A percentile compares a stretch with the other conserved stretches of the same genome.
phyloP scores from a whole-genome alignment of 129 eudicot genomes.

The Tagetes erecta region DNA sequence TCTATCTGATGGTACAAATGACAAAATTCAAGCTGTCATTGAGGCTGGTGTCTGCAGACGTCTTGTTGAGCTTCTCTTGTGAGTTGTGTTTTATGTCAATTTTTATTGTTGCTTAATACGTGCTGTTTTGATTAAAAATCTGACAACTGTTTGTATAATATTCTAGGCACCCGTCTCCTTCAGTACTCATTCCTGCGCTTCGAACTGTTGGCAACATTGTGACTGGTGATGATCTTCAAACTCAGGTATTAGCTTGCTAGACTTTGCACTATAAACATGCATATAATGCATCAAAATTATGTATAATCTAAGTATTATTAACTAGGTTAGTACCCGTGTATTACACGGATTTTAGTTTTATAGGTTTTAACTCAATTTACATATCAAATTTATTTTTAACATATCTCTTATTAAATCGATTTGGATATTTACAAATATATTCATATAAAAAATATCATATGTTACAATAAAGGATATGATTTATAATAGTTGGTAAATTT shows the following conservation, averaged over 20 bases:
- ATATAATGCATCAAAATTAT: not conserved
- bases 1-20: conserved; percentile 89
- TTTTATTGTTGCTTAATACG: not conserved
- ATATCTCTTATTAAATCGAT: no score
- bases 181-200: conserved; percentile 85
- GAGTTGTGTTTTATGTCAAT: conserved; percentile 30
- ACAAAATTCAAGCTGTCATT: conserved; percentile 90
- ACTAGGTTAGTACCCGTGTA: no score
- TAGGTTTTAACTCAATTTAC: no score
- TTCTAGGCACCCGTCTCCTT: conserved; percentile 85
- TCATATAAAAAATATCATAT: no score
- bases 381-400: no score
- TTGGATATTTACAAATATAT: no score
- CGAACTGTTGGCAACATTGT: conserved; percentile 96
- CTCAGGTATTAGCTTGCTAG: conserved; percentile 60
- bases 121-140: not conserved
- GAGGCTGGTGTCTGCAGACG: conserved; percentile 82
- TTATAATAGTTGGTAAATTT: no score
- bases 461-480: no score
- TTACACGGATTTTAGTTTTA: no score
- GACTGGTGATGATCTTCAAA: conserved; percentile 87
- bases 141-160: conserved; percentile 9
- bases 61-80: conserved; percentile 91
- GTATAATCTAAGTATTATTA: not conserved
- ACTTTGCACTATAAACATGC: conserved; percentile 6